Evolutionary conservation across 2,329 filamentous ascomycete species (phyloP), one percentile per base, ranked within the genome.

Genomic region (Fusarium nisikadoi): DNA sequence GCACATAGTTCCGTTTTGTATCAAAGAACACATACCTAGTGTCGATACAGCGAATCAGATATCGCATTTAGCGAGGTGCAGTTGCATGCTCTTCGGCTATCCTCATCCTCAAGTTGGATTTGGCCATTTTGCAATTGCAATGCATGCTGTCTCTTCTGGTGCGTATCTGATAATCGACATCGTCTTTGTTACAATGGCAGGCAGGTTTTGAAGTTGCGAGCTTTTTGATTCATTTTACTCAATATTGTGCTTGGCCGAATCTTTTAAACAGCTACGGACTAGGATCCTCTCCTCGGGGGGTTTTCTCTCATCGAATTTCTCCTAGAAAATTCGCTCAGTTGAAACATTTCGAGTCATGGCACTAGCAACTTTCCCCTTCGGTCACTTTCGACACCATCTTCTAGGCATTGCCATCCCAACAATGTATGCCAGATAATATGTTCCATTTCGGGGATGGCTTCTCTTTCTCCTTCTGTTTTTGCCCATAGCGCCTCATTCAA

Each of bases 321-420:
- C 27, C 27, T 36, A 8, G 43, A 29, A 56, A 54, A 54, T 38
- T 53, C 47, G 43, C 62, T 68, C 59, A 68, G 33, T 56, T 45
- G 45, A 63, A 47, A 50, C 39, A 56, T 56, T n/a, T 23, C 46
- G 46, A 73, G 71, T 68, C 70, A 73, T 73, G 58, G 23, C 38
- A 41, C 42, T 27, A 38, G 23, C 33, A 62, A 61, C 38, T 46
- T 42, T 49, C 58, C 35, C 55, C 65, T 35, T 68, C 59, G 16
- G 39, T 23, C 23, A n/a, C 29, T 39, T 19, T 50, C 23, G 58
- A 39, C 27, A 57, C 38, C 57, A 55, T 68, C 31, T 25, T 43
- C 33, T 42, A 36, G 42, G 59, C 43, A 43, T 57, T 43, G 52
- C 46, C 31, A n/a, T 36, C 45, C 25, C 41, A 67, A 46, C 45